phyloP scores from a whole-genome alignment of 2,329 filamentous ascomycete genomes.

The Aspergillus terreus region DNA sequence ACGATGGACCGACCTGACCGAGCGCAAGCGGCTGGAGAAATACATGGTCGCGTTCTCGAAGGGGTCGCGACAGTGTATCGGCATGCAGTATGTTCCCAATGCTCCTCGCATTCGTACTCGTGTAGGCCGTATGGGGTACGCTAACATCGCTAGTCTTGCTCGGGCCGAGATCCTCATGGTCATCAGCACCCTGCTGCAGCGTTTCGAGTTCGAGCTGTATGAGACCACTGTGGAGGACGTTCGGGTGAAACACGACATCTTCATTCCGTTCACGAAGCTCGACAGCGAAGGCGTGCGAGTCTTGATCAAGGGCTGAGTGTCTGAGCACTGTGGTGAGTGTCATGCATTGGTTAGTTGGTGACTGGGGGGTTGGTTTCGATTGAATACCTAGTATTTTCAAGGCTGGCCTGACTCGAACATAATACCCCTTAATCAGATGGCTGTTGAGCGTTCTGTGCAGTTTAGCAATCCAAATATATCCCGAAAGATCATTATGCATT shows the following conservation, averaged over 20 bases:
- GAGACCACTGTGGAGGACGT: constrained; percentile 31
- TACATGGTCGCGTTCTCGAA: constrained; percentile 39
- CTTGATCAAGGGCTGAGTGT: constrained; percentile 7
- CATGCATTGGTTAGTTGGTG: not conserved
- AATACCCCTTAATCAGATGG: no score
- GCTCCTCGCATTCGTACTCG: not conserved
- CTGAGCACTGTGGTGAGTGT: not conserved
- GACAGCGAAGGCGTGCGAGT: constrained; percentile 19
- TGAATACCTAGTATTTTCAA: not conserved
- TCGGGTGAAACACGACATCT: constrained; percentile 22
- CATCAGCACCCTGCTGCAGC: constrained; percentile 25
- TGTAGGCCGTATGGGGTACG: not conserved
- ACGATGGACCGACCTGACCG: constrained; percentile 31
- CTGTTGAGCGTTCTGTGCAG: no score
- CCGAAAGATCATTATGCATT: no score
- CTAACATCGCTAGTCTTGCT: constrained; percentile 23
- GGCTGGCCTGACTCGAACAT: no score
- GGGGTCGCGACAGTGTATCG: constrained; percentile 45
- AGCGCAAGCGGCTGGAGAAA: constrained; percentile 30
- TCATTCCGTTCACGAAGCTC: constrained; percentile 13
- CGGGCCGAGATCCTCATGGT: constrained; percentile 30
- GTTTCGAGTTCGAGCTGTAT: constrained; percentile 29
- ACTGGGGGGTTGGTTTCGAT: not conserved
- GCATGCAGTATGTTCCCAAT: constrained; percentile 35
- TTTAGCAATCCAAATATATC: no score